Percentiles rank a stretch among this genome's conserved stretches.
Evolutionary conservation across 2,329 filamentous ascomycete species (phyloP).

Genomic region (Hymenoscyphus fraxineus): DNA sequence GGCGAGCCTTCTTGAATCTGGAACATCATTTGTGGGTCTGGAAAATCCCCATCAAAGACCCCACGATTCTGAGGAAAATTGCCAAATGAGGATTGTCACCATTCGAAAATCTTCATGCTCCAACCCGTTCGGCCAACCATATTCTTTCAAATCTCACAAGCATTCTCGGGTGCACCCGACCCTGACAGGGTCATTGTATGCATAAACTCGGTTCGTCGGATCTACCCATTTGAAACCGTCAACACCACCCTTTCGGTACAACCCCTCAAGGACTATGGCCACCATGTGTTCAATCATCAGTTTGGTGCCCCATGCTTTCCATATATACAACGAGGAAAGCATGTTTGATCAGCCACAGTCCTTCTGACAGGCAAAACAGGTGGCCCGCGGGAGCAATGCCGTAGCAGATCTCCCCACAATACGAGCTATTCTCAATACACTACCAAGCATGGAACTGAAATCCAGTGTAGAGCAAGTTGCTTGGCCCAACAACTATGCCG

Average conservation of each 20-base stretch:
- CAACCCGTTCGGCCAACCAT: background rate
- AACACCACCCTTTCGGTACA: slow-evolving; percentile 14
- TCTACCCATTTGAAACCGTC: slow-evolving; percentile 20
- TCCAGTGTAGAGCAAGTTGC: background rate
- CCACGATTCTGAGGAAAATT: background rate
- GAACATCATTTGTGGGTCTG: background rate
- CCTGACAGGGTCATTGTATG: background rate
- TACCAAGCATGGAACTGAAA: background rate
- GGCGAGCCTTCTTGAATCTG: background rate
- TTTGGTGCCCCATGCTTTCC: background rate
- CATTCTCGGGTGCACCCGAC: background rate
- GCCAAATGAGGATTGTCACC: slow-evolving; percentile 8
- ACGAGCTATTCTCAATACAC: slow-evolving; percentile 6
- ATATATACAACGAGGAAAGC: background rate
- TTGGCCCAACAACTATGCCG: background rate
- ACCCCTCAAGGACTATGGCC: slow-evolving; percentile 5
- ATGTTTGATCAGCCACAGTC: slow-evolving; percentile 26
- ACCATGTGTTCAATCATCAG: background rate
- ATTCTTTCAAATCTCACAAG: background rate
- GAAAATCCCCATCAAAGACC: background rate
- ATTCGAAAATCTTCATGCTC: slow-evolving; percentile 8
- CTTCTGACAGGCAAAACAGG: slow-evolving; percentile 18
- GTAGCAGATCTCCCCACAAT: slow-evolving; percentile 20
- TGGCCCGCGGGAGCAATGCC: slow-evolving; percentile 19
- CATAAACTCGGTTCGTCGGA: slow-evolving; percentile 25